Base-by-base conservation (phyloP, 148 eudicot species). In the Arbutus unedo region DNA sequence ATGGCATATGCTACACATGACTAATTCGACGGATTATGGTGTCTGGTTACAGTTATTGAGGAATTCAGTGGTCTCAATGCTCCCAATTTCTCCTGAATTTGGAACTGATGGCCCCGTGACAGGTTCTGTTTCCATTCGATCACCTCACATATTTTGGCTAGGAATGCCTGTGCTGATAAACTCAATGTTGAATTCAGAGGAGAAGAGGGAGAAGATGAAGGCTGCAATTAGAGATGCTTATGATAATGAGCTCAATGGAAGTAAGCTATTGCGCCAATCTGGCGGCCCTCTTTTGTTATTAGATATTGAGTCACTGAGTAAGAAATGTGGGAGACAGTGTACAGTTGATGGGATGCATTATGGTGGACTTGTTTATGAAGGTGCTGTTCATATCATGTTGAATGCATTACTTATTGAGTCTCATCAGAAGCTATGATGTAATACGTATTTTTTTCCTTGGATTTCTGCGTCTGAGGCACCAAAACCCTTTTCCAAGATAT, bases 261-360 rank as follows among this genome's bases (percentile, higher is more conserved):
- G 92, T 82, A 87, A 92, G 87, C 83, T 96, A 5, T 85, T 96
- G 91, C 88, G 92, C 43, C 90, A 82, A 70, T 85, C 92, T n/a
- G 87, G 88, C 81, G 99, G 97, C 9, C 97, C 95, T 0, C 87
- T 93, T 62, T 81, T 94, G 77, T 82, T 93, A 78, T 85, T 96
- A 74, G 93, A 94, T 89, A 83, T 91, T 47, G 85, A 81, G 74
- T 84, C 84, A 8, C 84, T 96, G 91, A 93, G 91, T 86, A 82
- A 53, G 56, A 90, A 83, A 81, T 96, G 99, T 82, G 98, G 98
- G 70, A 81, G 41, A 41, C 83, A 38, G 55, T 96, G 99, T 84
- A 91, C 99, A 9, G 84, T 75, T 59, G 99, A 96, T 81, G 99
- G 99, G 41, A 94, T 96, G 99, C 99, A 96, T 87, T 96, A 91